Evolutionary conservation across 352 stramenopile genomes (phyloP).

Genomic region (Phytophthora pisi): DNA sequence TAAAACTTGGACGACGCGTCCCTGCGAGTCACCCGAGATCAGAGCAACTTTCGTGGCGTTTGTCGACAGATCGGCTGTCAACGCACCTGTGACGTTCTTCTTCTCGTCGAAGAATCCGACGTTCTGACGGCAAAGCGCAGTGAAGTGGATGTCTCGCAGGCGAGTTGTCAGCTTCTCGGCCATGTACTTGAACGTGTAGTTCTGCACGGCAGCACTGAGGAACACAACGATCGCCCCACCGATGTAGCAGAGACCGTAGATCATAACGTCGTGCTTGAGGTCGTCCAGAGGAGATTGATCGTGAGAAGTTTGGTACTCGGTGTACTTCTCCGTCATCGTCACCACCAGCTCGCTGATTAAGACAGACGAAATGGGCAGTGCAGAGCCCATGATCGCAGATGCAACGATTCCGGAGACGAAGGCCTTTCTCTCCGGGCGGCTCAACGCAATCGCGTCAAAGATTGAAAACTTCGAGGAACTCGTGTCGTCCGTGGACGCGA

Average conservation of each 20-base stretch:
- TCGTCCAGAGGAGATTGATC: background rate
- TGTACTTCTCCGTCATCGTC: conserved; percentile 6
- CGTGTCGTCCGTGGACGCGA: background rate
- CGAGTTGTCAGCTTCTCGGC: conserved; percentile 50
- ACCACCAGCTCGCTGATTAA: conserved; percentile 19
- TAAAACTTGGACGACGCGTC: conserved; percentile 43
- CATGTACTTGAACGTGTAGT: conserved; percentile 51
- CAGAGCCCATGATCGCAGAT: conserved; percentile 30
- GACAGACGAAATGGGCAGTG: conserved; percentile 27
- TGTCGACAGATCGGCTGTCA: conserved; percentile 58
- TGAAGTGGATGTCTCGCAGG: conserved; percentile 51
- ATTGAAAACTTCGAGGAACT: conserved; percentile 16
- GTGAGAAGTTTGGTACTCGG: background rate
- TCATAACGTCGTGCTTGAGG: conserved; percentile 38
- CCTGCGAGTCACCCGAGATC: conserved; percentile 51
- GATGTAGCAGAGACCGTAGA: conserved; percentile 28
- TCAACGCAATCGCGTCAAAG: conserved; percentile 14
- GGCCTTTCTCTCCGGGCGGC: conserved; percentile 31
- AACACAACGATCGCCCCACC: conserved; percentile 32
- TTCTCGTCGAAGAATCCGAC: conserved; percentile 81
- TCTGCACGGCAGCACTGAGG: conserved; percentile 36
- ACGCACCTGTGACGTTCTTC: conserved; percentile 58
- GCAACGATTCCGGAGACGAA: conserved; percentile 36
- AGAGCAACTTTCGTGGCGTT: conserved; percentile 48
- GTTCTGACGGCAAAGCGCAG: conserved; percentile 37